Evolutionary conservation across 805 yeast species (phyloP), one percentile per base, ranked within the genome.

Genomic region (Maudiozyma turicensis): DNA sequence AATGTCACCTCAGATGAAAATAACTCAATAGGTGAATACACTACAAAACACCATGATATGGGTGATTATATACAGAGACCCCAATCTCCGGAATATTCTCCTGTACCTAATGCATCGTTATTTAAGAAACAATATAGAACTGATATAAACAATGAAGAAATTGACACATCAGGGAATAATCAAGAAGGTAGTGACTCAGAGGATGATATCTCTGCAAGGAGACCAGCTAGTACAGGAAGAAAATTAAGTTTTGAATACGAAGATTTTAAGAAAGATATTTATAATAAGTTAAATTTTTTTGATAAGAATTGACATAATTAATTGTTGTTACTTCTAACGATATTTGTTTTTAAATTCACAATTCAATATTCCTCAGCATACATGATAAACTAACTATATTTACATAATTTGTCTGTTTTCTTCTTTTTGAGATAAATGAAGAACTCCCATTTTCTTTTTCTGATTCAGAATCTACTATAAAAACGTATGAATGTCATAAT

Each of bases 181-280:
- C 31, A 32, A n/a, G 43, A 28, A 2, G 39, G 29, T 11, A 15
- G 35, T 33, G 30, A 34, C 6, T 20, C 32, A 35, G 49, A 20
- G 15, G 43, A 39, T n/a, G 40, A 44, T 39, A 32, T 8, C 6
- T n/a, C 15, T 5, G 15, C 30, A 11, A 42, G 32, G 33, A 43
- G 47, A 40, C 37, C 40, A 8, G 11, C 10, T 50, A 54, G 48
- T 45, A 44, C 15, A 50, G 55, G 50, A 39, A 56, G 66, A 40
- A 56, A 51, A 42, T 57, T 64, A 5, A 61, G 66, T 10, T 59
- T 64, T 33, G 57, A 57, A 44, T 58, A 46, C 43, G 68, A 64
- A 45, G 68, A 64, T 45, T 63, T 54, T 52, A 64, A 63, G 50
- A 63, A 63, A 47, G 66, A 62, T 48, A 54, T 58, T 6, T 63